Evolutionary conservation across 2,329 filamentous ascomycete species (phyloP), one percentile per base, ranked within the genome.

Genomic region (Boeremia lycopersici): DNA sequence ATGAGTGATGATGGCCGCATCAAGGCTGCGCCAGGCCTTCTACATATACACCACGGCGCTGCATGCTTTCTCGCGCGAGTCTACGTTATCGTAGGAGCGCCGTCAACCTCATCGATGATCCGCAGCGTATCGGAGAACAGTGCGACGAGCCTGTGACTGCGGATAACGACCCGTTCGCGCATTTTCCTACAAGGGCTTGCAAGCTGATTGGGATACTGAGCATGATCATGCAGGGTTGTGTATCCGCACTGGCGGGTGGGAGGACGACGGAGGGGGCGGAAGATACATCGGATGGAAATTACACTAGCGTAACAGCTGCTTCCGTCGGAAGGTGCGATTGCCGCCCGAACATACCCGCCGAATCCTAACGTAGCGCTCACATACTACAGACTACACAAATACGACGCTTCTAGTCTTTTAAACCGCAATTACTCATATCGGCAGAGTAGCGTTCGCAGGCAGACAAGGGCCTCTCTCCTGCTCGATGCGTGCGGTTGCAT

Each of bases 401-500:
- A 23, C 19, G 19, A 23, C 19, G 5, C 5, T 23, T 23, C 19
- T 23, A 3, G 5, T 23, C 5, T 23, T 23, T 23, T 5, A 23
- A 23, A 23, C 19, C 19, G 19, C 5, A 23, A 12, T 7, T 29
- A 3, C 19, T 35, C n/a, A 47, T 9, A 64, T 61, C 2, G 62
- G 62, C 13, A 64, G 15, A 12, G 62, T 64, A 3, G 46, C 43
- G 43, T 67, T 67, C 3, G 61, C 62, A 6, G 59, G 53, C 13
- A 67, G 42, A 45, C 64, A 67, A 1, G 57, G 50, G 1, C 64
- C 64, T 31, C 55, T 44, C 11, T 31, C 34, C 25, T 48, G 44
- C 23, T 65, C 62, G 15, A 67, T 67, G 10, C 62, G 53, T 19
- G 62, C 59, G 10, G 64, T 65, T 7, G 64, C 59, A 39, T 67